Base-by-base conservation (phyloP, 2,329 filamentous ascomycete genomes). In the Aspergillus phoenicis region DNA sequence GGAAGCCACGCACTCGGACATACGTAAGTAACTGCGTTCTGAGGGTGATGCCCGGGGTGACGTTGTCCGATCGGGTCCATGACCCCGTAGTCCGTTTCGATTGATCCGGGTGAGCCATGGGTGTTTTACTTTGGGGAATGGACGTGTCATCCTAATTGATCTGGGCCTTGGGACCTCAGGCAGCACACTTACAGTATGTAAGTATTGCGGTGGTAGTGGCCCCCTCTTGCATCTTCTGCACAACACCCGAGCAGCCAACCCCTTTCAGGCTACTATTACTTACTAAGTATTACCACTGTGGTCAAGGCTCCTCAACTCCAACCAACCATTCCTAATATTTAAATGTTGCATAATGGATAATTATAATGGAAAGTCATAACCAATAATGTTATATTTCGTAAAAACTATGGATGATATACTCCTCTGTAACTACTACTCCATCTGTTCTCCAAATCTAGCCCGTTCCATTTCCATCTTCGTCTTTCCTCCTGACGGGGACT, bases 81-180 rank as follows among this genome's bases (percentile, higher is more conserved):
- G 22, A 30, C 26, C 15, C 45, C 45, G 45, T 49, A 49, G 7
- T 17, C 24, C n/a, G 7, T 33, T 30, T 17, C 26, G 47, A 33
- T 51, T 26, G 28, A 51, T 17, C 47, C 24, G 26, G 47, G n/a
- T 30, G 47, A 30, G 17, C 47, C 47, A 51, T 51, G 26, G 47
- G 26, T 28, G 47, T 51, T 51, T 51, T 30, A 51, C n/a, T 30
- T 51, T 30, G 47, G 47, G 47, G 26, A 22, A 30, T 51, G 26
- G 47, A 51, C 47, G 47, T 51, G 47, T 51, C 47, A 51, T 51
- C 47, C 47, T 30, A 17, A 51, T 28, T 51, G 47, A 45, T 45
- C 41, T 45, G 41, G 41, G 11, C 41, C 41, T 45, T 30, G 28
- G 28, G 28, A 30, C 28, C 28, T 30, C 28, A 11, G 28, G 28